A percentile compares a stretch with the other conserved stretches of the same genome.
Conservation (phyloP, 148 eudicot genomes). For the Spergularia marina region DNA sequence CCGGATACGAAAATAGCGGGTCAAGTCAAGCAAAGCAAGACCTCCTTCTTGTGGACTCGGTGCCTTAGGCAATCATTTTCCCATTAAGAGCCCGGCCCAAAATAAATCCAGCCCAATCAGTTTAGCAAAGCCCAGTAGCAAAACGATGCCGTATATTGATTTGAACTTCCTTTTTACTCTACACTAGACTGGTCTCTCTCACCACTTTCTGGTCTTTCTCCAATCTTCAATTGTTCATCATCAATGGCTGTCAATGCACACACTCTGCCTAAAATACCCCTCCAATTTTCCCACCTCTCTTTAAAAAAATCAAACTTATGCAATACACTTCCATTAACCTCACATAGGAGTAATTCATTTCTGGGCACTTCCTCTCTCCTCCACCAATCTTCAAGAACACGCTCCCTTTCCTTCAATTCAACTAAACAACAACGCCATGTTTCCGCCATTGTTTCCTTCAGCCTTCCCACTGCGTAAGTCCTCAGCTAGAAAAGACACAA, state of each 20-base stretch:
- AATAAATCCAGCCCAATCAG: no score
- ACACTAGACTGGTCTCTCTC: background rate
- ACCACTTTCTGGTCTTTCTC: background rate
- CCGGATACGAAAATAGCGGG: no score
- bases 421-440: conserved; percentile 31
- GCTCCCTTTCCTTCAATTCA: conserved; percentile 14
- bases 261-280: conserved; percentile 32
- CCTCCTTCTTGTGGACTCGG: no score
- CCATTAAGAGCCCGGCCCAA: no score
- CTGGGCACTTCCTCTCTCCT: conserved; percentile 33
- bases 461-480: conserved; percentile 60
- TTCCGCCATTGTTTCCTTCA: conserved; percentile 36
- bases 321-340: conserved; percentile 6
- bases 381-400: conserved; percentile 27
- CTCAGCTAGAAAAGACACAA: background rate
- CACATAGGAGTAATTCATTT: conserved; percentile 32
- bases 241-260: conserved; percentile 45
- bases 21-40: no score
- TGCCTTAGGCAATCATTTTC: no score
- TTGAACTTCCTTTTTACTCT: no score
- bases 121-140: no score
- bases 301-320: conserved; percentile 14
- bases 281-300: background rate
- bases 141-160: no score
- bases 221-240: conserved; percentile 5